Evolutionary conservation across 2,329 filamentous ascomycete genomes (phyloP).

Genomic region (Cladosporium sp.): DNA sequence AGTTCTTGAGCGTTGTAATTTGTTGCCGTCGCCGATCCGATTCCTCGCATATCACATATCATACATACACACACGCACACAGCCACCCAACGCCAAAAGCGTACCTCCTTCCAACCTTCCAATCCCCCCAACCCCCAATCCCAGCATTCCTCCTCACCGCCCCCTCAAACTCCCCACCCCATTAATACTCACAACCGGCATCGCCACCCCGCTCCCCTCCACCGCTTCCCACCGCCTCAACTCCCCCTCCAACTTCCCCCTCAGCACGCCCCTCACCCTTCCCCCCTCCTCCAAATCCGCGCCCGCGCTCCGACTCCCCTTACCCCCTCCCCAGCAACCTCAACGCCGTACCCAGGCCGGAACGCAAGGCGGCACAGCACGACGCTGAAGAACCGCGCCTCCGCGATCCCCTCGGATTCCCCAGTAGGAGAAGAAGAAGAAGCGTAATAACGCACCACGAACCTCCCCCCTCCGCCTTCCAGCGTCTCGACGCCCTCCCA

Average conservation of each 20-base stretch:
- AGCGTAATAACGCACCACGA: conserved; percentile 4
- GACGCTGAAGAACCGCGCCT: conserved; percentile 21
- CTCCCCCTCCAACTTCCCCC: conserved; percentile 12
- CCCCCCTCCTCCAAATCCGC: conserved; percentile 12
- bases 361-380: conserved; percentile 14
- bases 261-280: conserved; percentile 13
- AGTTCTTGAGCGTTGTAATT: too few species aligned
- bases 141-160: neutral
- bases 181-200: conserved; percentile 4
- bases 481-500: neutral
- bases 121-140: too few species aligned
- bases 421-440: neutral
- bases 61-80: too few species aligned
- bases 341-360: conserved; percentile 15
- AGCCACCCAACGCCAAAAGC: too few species aligned
- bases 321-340: neutral
- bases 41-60: too few species aligned
- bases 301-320: too few species aligned
- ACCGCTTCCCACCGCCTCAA: conserved; percentile 2
- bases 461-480: neutral
- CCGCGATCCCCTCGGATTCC: conserved; percentile 14
- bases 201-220: neutral
- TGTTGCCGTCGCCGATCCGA: too few species aligned
- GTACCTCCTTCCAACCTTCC: too few species aligned
- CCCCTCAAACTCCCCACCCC: neutral